phyloP scores from a whole-genome alignment of 345 rosid genomes.

The Diplotaxis tenuifolia region DNA sequence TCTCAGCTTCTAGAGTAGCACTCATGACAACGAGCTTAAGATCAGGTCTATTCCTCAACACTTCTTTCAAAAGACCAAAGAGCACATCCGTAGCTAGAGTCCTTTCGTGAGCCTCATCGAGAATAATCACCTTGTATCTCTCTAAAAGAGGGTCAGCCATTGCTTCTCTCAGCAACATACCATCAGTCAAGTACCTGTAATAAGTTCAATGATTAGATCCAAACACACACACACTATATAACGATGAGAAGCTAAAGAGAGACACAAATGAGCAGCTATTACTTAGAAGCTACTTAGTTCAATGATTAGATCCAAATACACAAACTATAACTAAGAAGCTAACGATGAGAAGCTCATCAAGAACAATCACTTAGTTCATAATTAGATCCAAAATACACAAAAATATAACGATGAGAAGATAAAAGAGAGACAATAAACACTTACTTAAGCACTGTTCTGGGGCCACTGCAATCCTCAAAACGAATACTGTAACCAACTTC shows the following conservation, averaged over 20 bases:
- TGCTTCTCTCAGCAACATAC: slow-evolving; percentile 97
- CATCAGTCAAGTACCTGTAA: slow-evolving; percentile 92
- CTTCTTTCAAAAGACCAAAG: slow-evolving; percentile 95
- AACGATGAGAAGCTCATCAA: not conserved
- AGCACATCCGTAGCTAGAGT: slow-evolving; percentile 91
- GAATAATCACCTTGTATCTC: slow-evolving; percentile 91
- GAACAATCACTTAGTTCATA: too few species aligned
- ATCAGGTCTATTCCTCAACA: slow-evolving; percentile 76
- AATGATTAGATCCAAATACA: not conserved
- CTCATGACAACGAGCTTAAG: slow-evolving; percentile 98
- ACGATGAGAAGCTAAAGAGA: not conserved
- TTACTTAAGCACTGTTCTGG: slow-evolving; percentile 90
- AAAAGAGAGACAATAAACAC: slow-evolving; percentile 23
- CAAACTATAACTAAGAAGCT: too few species aligned
- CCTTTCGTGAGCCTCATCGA: slow-evolving; percentile 98
- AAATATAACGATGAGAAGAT: not conserved
- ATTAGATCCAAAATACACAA: not conserved
- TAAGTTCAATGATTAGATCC: not conserved
- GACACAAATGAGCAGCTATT: too few species aligned
- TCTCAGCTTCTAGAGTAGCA: slow-evolving; percentile 99
- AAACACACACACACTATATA: not conserved
- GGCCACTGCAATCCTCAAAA: slow-evolving; percentile 87
- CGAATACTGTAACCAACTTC: slow-evolving; percentile 99
- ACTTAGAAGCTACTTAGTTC: too few species aligned
- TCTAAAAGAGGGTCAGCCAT: slow-evolving; percentile 98